A percentile compares a stretch with the other conserved stretches of the same genome.
phyloP scores from a whole-genome alignment of 768 basidiomycete species.

The Lactarius pseudohatsudake region DNA sequence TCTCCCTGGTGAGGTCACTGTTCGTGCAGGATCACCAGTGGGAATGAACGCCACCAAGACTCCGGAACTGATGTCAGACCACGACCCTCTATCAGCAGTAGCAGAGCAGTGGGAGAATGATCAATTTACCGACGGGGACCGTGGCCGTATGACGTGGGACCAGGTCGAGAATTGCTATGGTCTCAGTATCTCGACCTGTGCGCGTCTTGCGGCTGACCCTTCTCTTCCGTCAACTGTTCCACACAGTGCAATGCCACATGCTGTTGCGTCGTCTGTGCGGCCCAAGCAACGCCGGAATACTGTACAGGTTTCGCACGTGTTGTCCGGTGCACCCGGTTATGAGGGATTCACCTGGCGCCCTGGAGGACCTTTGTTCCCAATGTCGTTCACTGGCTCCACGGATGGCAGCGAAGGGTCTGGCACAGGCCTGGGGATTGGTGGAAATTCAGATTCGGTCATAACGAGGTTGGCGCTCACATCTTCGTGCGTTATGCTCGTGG shows the following conservation, averaged over 20 bases:
- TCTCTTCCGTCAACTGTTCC: constrained; percentile 20
- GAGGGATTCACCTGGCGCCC: constrained; percentile 30
- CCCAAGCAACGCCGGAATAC: constrained; percentile 24
- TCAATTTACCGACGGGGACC: constrained; percentile 10
- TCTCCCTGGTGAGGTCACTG: constrained; percentile 25
- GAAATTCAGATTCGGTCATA: constrained; percentile 16
- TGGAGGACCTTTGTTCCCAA: constrained; percentile 29
- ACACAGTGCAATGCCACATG: constrained; percentile 23
- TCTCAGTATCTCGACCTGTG: constrained; percentile 29
- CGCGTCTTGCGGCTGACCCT: constrained; percentile 24
- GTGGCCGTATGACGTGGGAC: constrained; percentile 14
- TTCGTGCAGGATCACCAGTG: constrained; percentile 26
- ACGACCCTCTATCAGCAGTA: constrained; percentile 6
- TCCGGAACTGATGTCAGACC: constrained; percentile 1
- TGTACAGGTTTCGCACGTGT: constrained; percentile 28
- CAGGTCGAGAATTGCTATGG: constrained; percentile 24
- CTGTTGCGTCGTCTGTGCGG: constrained; percentile 22
- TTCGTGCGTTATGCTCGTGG: constrained; percentile 18
- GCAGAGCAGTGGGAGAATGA: constrained; percentile 22
- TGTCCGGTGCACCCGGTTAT: constrained; percentile 30
- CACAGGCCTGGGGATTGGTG: constrained; percentile 18
- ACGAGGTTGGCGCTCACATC: constrained; percentile 18
- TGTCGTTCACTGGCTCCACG: constrained; percentile 26
- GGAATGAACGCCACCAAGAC: constrained; percentile 15
- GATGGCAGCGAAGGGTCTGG: constrained; percentile 12